phyloP scores from a whole-genome alignment of 768 basidiomycete genomes.

The Termitomyces sp. region DNA sequence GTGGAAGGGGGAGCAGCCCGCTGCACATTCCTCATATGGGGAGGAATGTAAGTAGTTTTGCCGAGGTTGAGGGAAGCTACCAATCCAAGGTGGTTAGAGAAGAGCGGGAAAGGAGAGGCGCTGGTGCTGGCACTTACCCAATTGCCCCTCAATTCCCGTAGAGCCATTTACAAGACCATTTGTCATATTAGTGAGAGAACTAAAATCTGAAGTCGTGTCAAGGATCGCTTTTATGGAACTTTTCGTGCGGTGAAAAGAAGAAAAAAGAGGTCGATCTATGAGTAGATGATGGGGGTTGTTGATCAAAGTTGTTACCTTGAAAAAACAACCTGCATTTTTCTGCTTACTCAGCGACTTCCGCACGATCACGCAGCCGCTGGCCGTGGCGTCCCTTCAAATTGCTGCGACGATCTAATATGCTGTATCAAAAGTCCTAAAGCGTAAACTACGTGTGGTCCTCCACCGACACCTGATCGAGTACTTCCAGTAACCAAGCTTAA shows the following conservation, averaged over 20 bases:
- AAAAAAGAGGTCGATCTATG: constrained; percentile 16
- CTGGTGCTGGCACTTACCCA: constrained; percentile 41
- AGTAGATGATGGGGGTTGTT: constrained; percentile 22
- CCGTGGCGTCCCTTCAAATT: constrained; percentile 8
- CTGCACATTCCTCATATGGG: constrained; percentile 82
- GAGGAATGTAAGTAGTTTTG: constrained; percentile 84
- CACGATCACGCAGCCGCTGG: constrained; percentile 15
- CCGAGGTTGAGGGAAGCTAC: constrained; percentile 73
- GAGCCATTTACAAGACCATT: constrained; percentile 85
- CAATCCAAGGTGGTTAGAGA: constrained; percentile 3
- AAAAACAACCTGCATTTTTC: constrained; percentile 13
- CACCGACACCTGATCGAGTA: too few species aligned
- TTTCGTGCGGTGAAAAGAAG: constrained; percentile 18
- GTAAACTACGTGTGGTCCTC: background rate
- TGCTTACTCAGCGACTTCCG: constrained; percentile 18
- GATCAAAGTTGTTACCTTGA: constrained; percentile 15
- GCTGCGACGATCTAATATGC: background rate
- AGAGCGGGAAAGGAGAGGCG: constrained; percentile 1
- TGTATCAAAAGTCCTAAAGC: background rate
- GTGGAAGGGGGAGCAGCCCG: constrained; percentile 68
- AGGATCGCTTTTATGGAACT: constrained; percentile 18
- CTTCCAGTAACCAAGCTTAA: background rate
- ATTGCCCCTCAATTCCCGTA: constrained; percentile 67
- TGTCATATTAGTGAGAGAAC: constrained; percentile 60
- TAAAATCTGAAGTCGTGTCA: constrained; percentile 20